Evolutionary conservation across 1,284 basidiomycete genomes (phyloP).

Genomic region (Taiwanofungus camphoratus): DNA sequence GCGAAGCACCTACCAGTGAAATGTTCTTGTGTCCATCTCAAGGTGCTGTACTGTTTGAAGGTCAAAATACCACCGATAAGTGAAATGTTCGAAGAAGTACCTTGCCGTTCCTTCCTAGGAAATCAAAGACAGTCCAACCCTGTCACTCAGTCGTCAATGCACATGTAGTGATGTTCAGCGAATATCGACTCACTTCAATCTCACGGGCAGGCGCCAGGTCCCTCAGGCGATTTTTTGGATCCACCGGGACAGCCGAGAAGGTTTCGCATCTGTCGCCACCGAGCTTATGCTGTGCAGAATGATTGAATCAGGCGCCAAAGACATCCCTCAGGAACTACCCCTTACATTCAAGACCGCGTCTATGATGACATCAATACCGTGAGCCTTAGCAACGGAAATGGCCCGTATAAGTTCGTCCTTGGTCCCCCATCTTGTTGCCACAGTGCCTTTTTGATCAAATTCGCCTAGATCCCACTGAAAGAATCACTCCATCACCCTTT

Average conservation of each 20-base stretch:
- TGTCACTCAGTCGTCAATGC: slow-evolving; percentile 22
- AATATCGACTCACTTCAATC: slow-evolving; percentile 49
- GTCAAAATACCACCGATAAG: neutral
- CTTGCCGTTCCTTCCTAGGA: slow-evolving; percentile 71
- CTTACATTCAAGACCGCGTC: slow-evolving; percentile 76
- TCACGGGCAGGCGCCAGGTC: slow-evolving; percentile 57
- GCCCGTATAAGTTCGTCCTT: slow-evolving; percentile 75
- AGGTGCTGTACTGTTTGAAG: slow-evolving; percentile 52
- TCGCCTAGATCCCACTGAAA: slow-evolving; percentile 86
- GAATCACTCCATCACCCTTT: too few species aligned
- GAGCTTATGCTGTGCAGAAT: slow-evolving; percentile 60
- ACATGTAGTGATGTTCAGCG: neutral
- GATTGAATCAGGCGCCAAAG: neutral
- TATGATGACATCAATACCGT: slow-evolving; percentile 63
- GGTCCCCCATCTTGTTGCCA: slow-evolving; percentile 87
- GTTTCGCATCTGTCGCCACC: slow-evolving; percentile 80
- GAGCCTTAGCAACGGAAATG: slow-evolving; percentile 50
- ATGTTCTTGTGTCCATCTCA: slow-evolving; percentile 67
- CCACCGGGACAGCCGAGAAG: slow-evolving; percentile 74
- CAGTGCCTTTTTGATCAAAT: slow-evolving; percentile 81
- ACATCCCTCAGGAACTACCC: neutral
- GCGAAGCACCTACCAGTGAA: slow-evolving; percentile 53
- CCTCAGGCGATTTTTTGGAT: slow-evolving; percentile 55
- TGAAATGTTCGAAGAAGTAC: slow-evolving; percentile 32
- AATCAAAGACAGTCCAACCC: slow-evolving; percentile 88